Conservation (phyloP, 257 asterid species). For the Gardenia jasminoides region DNA sequence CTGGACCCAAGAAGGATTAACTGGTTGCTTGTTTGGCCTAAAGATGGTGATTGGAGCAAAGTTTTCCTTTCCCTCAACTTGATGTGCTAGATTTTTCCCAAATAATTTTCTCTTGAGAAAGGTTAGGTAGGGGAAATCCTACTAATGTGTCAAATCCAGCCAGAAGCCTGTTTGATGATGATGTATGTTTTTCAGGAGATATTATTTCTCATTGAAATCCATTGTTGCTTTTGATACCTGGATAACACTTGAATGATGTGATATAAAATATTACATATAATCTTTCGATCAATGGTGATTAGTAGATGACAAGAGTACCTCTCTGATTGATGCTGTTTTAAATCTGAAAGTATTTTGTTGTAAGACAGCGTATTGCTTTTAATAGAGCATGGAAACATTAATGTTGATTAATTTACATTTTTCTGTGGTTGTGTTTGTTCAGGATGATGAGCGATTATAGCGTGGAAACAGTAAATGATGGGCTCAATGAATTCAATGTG, state of each 20-base stretch:
- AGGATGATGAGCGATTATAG: constrained; percentile 96
- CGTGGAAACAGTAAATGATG: constrained; percentile 84
- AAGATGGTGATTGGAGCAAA: background rate
- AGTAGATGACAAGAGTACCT: background rate
- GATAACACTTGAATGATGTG: background rate
- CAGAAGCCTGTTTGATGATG: background rate
- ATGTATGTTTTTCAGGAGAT: background rate
- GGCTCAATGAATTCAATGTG: constrained; percentile 80
- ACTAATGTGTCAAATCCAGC: background rate
- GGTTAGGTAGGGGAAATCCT: background rate
- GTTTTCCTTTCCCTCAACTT: background rate
- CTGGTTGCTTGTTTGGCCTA: background rate
- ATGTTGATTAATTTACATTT: background rate
- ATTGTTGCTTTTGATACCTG: background rate
- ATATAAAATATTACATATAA: background rate
- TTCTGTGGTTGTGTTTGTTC: constrained; percentile 22
- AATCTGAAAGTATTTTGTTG: background rate
- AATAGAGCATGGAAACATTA: background rate
- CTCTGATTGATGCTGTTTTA: background rate
- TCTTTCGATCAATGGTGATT: background rate
- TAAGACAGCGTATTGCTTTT: background rate
- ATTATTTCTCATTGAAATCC: background rate
- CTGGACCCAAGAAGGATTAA: background rate
- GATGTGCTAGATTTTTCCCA: background rate
- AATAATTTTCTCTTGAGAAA: background rate